Base-by-base conservation (phyloP, 2,329 filamentous ascomycete species). In the Pseudovirgaria hyperparasitica region DNA sequence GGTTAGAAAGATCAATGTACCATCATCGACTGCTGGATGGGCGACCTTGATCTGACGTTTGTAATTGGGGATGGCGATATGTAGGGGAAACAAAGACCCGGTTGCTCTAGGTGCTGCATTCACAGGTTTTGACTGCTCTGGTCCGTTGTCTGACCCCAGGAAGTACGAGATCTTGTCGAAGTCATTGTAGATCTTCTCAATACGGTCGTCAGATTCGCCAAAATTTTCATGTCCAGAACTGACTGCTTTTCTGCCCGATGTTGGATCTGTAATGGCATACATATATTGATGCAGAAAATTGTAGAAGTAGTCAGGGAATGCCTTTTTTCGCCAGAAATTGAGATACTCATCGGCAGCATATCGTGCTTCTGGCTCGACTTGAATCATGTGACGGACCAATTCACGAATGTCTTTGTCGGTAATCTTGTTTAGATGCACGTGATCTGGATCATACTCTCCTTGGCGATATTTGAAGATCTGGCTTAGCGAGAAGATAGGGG, bases 141-240 rank as follows among this genome's bases (percentile, higher is more conserved):
- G 54, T 21, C 64, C 64, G 22, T 74, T 63, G 16, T 72, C 69
- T 34, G 84, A 84, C 9, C 82, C 86, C 2, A 98, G 66, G 31
- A 93, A 92, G 47, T 92, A 92, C 0, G 87, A 85, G 27, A 98
- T 93, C 52, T 96, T 98, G 52, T 98, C 90, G 55, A 94, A 96
- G 46, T 98, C 90, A 40, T 81, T 73, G 46, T 81, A 96, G 1
- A 98, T 77, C 22, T 85, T 74, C 43, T 96, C 84, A 44, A 98
- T 96, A 22, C 90, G 73, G 39, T 94, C 85, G 52, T 98, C 90
- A 1, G 85, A 76, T 52, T 94, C 85, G 33, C 80, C 80, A 27
- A 86, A 63, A 43, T 86, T 92, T 37, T 70, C 73, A 3, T 66
- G 58, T 8, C 72, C 66, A 2, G 78, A 71, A 7, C 77, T 76